Base-by-base conservation (phyloP, 345 rosid genomes). In the Salix caprea region DNA sequence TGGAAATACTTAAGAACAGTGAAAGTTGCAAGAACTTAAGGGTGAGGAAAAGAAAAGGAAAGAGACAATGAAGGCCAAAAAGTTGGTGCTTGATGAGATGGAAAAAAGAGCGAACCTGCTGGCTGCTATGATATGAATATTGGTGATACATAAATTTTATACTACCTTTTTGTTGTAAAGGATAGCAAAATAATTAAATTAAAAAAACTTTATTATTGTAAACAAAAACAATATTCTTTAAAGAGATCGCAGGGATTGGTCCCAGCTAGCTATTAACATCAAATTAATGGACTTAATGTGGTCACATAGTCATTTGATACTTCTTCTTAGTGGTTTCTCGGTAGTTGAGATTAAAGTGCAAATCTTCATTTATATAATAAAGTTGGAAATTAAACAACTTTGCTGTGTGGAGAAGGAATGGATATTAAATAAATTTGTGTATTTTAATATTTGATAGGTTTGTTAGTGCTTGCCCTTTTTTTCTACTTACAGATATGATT, bases 61-160 rank as follows among this genome's bases (percentile, higher is more conserved):
- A 77, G 50, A 78, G 71, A 62, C 1, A 61, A 70, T 36, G 77
- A 62, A 69, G 81, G 61, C 60, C 82, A 79, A 19, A 69, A 78
- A 70, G 69, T 70, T 75, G 42, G 23, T 69, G 69, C 66, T 72
- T 56, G 73, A 68, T 80, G 74, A 77, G 79, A 46, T 65, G 76
- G 79, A n/a, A 39, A 72, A 58, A 58, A 58, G 3, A 40, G 75
- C 48, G 74, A 77, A 76, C 19, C 26, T 24, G 40, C 72, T 26
- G 73, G 37, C 52, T 19, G 9, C 67, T 54, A 28, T 24, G 26
- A 48, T 32, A 12, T 36, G 61, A 30, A 21, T 36, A 21, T 23
- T 50, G n/a, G 9, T 14, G 7, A 3, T 13, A 0, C 12, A 15
- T 50, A 46, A 52, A 52, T 3, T 65, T 52, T 50, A n/a, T 7